Percentiles rank a stretch among this genome's conserved stretches.
phyloP scores from a whole-genome alignment of 805 yeast species.

The Cyberlindnera xishuangbannaensis region DNA sequence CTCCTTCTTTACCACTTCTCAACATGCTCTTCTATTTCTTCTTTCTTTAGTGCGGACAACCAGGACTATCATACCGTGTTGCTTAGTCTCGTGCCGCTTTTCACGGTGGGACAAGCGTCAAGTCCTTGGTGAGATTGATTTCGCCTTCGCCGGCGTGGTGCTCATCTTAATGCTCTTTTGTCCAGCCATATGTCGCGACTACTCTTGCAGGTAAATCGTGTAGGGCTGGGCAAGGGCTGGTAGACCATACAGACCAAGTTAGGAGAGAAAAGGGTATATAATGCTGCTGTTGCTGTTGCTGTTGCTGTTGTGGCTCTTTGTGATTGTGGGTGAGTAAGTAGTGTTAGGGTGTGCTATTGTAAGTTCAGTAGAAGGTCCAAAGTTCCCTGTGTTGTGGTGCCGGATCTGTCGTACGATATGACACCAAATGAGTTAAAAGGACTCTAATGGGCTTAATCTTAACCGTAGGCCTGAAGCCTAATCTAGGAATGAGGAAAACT shows the following conservation, averaged over 20 bases:
- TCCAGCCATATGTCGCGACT: constrained; percentile 27
- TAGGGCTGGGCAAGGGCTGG: constrained; percentile 55
- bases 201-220: constrained; percentile 34
- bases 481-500: too few species aligned
- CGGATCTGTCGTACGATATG: too few species aligned
- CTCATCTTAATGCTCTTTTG: constrained; percentile 69
- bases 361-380: too few species aligned
- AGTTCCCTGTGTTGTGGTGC: too few species aligned
- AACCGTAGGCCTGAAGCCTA: too few species aligned
- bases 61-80: constrained; percentile 71
- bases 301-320: too few species aligned
- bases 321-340: too few species aligned
- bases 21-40: constrained; percentile 7
- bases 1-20: neutral
- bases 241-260: constrained; percentile 52
- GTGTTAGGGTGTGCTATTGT: too few species aligned
- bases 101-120: constrained; percentile 50
- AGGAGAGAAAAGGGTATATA: too few species aligned
- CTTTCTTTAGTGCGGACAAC: constrained; percentile 58
- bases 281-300: too few species aligned
- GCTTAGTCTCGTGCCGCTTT: constrained; percentile 36
- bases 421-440: too few species aligned
- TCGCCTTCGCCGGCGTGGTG: constrained; percentile 28
- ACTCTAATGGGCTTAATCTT: too few species aligned
- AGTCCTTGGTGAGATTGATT: constrained; percentile 61